Evolutionary conservation across 345 rosid genomes (phyloP).

Genomic region (Rhodomyrtus tomentosa): DNA sequence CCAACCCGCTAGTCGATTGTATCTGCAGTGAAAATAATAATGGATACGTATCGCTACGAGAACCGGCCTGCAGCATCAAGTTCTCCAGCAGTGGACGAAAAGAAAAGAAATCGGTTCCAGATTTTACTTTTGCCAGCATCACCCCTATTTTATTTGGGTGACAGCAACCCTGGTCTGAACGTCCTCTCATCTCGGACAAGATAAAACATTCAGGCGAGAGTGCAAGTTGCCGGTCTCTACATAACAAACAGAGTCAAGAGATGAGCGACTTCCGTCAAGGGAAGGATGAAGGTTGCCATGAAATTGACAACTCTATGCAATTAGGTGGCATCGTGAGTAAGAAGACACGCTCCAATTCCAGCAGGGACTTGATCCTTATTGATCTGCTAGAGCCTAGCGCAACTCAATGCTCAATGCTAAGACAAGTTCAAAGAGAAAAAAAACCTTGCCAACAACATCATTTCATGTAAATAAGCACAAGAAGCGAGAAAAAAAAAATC

Average conservation of each 20-base stretch:
- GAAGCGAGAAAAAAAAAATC: background rate
- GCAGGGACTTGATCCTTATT: background rate
- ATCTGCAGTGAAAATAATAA: background rate
- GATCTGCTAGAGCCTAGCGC: background rate
- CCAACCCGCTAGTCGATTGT: background rate
- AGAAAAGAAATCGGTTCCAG: background rate
- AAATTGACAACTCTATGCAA: background rate
- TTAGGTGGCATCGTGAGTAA: background rate
- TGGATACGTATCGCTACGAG: background rate
- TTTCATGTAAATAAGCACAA: background rate
- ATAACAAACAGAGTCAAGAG: background rate
- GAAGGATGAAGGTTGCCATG: background rate
- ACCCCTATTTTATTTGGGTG: background rate
- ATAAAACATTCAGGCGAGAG: background rate
- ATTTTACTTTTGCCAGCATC: background rate
- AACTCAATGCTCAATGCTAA: background rate
- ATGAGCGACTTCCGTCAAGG: background rate
- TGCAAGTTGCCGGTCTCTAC: background rate
- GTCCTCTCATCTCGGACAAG: background rate
- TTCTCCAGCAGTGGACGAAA: background rate
- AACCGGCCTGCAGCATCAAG: background rate
- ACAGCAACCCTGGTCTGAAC: background rate
- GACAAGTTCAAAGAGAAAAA: background rate
- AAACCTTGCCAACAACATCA: background rate
- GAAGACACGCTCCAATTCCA: background rate